These are phyloP conservation scores for Stellera chamaejasme DNA, from an alignment of 345 rosid genomes.

Conservation along the genomic window DNA sequence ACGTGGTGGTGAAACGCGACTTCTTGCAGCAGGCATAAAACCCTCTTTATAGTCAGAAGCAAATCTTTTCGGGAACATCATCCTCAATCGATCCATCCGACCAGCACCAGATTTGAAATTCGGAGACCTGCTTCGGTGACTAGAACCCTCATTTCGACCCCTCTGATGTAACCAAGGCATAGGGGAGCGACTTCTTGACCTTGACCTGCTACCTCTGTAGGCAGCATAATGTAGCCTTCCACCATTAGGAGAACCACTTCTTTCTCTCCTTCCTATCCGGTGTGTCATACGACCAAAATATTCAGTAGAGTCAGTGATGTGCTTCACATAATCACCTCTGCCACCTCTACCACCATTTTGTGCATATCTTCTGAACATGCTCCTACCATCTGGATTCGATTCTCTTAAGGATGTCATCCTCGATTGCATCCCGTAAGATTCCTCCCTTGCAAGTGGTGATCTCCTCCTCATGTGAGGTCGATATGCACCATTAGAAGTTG, in stretches of 20 bases:
- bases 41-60: conserved; percentile 26
- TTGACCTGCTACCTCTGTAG: conserved; percentile 27
- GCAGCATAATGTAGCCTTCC: conserved; percentile 24
- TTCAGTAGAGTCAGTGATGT: conserved; percentile 15
- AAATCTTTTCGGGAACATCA: conserved; percentile 37
- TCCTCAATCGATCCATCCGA: conserved; percentile 27
- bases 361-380: conserved; percentile 29
- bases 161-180: conserved; percentile 16
- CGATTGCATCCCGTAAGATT: conserved; percentile 15
- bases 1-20: conserved; percentile 25
- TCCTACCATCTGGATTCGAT: conserved; percentile 23
- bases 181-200: conserved; percentile 48
- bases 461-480: conserved; percentile 18
- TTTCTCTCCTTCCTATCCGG: conserved; percentile 30
- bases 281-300: conserved; percentile 24
- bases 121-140: conserved; percentile 37
- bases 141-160: conserved; percentile 25
- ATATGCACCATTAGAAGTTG: conserved; percentile 21
- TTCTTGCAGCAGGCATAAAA: conserved; percentile 28
- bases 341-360: conserved; percentile 17
- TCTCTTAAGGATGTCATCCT: conserved; percentile 21
- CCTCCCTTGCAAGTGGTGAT: conserved; percentile 22
- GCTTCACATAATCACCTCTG: conserved; percentile 27
- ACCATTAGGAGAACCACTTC: conserved; percentile 32
- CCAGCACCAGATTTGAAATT: conserved; percentile 22